These are phyloP conservation scores for Solanum raphanifolium DNA, from an alignment of 257 asterid genomes.

Conservation along the genomic window DNA sequence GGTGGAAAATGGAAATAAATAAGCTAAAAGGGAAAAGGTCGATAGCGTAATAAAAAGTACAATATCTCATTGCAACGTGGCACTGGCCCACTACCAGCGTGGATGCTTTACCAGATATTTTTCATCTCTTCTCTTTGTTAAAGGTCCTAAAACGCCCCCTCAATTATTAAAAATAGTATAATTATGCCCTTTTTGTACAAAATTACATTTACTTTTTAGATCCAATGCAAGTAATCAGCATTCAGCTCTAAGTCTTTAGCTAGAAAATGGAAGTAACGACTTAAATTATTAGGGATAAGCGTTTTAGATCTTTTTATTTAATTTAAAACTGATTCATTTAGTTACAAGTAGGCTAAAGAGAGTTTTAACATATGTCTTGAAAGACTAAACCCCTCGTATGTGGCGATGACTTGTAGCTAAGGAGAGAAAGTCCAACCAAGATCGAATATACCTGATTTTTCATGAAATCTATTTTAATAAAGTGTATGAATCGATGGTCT, in stretches of 20 bases:
- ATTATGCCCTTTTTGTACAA: neutral
- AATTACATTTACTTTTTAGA: neutral
- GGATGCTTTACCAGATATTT: slow-evolving; percentile 46
- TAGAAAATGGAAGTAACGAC: too few species aligned
- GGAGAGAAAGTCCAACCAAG: neutral
- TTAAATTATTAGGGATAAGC: too few species aligned
- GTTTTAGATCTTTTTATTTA: neutral
- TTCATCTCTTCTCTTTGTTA: neutral
- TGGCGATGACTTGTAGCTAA: neutral
- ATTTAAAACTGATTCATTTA: neutral
- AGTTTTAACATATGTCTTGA: neutral
- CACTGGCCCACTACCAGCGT: slow-evolving; percentile 24
- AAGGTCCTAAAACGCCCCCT: neutral
- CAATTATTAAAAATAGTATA: neutral
- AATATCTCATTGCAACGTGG: slow-evolving; percentile 23
- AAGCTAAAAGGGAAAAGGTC: neutral
- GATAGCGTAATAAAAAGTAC: slow-evolving; percentile 38
- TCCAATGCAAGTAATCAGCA: too few species aligned
- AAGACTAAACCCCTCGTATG: neutral
- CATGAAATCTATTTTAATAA: too few species aligned
- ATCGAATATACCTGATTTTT: too few species aligned
- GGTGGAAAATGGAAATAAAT: slow-evolving; percentile 23
- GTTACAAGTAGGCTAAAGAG: neutral
- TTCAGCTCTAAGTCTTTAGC: too few species aligned
- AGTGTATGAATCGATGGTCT: too few species aligned